Percentiles rank a stretch among this genome's conserved stretches.
These are phyloP conservation scores for Nicotiana tomentosiformis DNA, from an alignment of 257 asterid species.

Conservation along the genomic window DNA sequence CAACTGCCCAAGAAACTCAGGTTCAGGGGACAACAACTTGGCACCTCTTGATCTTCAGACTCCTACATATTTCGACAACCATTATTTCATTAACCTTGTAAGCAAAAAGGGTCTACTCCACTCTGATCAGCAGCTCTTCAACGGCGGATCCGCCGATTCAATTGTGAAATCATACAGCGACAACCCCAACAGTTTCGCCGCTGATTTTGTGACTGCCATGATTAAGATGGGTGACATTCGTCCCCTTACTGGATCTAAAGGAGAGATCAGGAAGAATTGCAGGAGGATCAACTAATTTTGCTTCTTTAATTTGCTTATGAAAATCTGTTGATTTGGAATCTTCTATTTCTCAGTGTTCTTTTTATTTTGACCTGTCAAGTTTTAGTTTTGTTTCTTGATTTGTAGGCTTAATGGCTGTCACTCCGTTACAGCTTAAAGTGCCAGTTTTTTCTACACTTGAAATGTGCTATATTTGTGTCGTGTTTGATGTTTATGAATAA, in stretches of 20 bases:
- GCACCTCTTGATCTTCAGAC: constrained; percentile 73
- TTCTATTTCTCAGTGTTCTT: too few relatives aligned
- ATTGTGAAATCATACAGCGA: constrained; percentile 38
- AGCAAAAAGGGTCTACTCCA: constrained; percentile 68
- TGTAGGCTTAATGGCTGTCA: neutral
- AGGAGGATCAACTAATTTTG: constrained; percentile 41
- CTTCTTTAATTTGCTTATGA: neutral
- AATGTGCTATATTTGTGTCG: neutral
- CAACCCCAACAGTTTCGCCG: constrained; percentile 26
- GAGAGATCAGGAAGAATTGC: constrained; percentile 80
- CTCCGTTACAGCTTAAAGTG: neutral
- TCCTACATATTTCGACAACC: constrained; percentile 58
- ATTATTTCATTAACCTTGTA: constrained; percentile 56
- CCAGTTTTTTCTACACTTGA: neutral
- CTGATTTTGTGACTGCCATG: constrained; percentile 63
- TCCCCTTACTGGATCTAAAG: constrained; percentile 70
- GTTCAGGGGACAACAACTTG: constrained; percentile 74
- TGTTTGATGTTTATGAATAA: neutral
- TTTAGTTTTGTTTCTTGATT: neutral
- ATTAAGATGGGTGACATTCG: constrained; percentile 73
- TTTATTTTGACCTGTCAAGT: neutral
- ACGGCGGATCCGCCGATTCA: constrained; percentile 58
- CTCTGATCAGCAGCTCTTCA: constrained; percentile 80
- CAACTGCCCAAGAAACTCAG: constrained; percentile 57
- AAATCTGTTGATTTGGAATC: neutral